phyloP scores from a whole-genome alignment of 441 rosid species.

The Dalechampia spathulata region DNA sequence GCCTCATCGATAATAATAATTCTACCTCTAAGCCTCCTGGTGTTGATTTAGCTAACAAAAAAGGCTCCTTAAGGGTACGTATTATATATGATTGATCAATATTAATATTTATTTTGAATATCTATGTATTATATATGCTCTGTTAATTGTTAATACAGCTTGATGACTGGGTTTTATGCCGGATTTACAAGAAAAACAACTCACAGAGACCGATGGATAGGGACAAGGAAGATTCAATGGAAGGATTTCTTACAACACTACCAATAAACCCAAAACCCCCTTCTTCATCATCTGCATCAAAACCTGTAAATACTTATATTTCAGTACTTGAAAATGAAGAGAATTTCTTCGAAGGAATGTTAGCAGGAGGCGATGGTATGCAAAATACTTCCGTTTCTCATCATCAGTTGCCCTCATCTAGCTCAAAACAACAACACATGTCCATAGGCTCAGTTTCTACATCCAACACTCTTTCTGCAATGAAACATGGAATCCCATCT shows the following conservation, averaged over 20 bases:
- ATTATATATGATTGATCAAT: not conserved
- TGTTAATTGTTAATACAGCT: constrained; percentile 28
- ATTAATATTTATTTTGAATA: no score
- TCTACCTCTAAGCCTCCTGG: constrained; percentile 32
- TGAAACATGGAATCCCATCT: constrained; percentile 22
- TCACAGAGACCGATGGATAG: constrained; percentile 52
- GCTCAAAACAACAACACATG: constrained; percentile 20
- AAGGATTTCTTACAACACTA: constrained; percentile 37
- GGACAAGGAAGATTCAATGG: constrained; percentile 43
- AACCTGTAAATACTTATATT: constrained; percentile 19
- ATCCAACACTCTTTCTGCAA: constrained; percentile 1
- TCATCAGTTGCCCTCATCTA: constrained; percentile 15
- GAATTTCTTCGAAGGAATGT: constrained; percentile 56
- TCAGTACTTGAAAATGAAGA: constrained; percentile 45
- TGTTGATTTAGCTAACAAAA: constrained; percentile 38
- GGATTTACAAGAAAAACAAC: constrained; percentile 72
- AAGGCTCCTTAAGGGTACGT: constrained; percentile 66
- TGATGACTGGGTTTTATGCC: constrained; percentile 88
- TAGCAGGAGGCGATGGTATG: constrained; percentile 23
- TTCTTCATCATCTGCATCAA: constrained; percentile 7
- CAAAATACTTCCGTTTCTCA: constrained; percentile 27
- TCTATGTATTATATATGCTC: no score
- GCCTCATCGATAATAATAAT: constrained; percentile 35
- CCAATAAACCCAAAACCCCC: constrained; percentile 15
- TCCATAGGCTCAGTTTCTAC: constrained; percentile 26